Evolutionary conservation across 2,329 filamentous ascomycete species (phyloP), one percentile per base, ranked within the genome.

Genomic region (Colletotrichum orbiculare): DNA sequence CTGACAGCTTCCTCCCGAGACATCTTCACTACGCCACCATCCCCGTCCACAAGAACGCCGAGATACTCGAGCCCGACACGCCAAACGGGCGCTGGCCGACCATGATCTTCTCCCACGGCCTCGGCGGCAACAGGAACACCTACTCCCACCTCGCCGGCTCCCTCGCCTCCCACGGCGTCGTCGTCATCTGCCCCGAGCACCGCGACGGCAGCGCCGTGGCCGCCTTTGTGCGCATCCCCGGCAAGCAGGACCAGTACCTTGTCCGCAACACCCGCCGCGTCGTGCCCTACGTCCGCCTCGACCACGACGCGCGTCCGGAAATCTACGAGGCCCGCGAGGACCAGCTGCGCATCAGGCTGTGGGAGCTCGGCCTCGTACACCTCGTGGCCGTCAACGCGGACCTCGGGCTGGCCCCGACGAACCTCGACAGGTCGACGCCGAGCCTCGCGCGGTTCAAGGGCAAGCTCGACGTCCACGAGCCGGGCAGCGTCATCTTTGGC

Each of bases 131-230:
- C 65, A 86, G 92, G 69, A 96, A 96, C 72, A 88, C 92, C 10
- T 97, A 97, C 79, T 95, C 92, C n/a, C 90, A 94, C 72, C 79
- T 96, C 33, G 90, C 86, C 15, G 91, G 91, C 13, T 92, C 91
- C 0, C 79, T 97, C 35, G 91, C 93, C 5, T 93, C 91, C 17
- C 89, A 96, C 72, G 93, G 93, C 45, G 83, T 94, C 25, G 87
- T 96, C 8, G 92, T 96, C 2, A 81, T 95, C 57, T 93, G 92
- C 62, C 88, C 92, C 0, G 93, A 96, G 72, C 93, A 96, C 73
- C 86, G 93, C 48, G 93, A 97, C 72, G 92, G 92, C 55, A 94
- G 91, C 73, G 85, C 91, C 3, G 90, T 93, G 2, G 83, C 93
- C n/a, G 87, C 90, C 0, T 89, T 91, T 69, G 82, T 96, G 48